Evolutionary conservation across 352 stramenopile genomes (phyloP), one percentile per base, ranked within the genome.

Genomic region (Plasmopara viticola): DNA sequence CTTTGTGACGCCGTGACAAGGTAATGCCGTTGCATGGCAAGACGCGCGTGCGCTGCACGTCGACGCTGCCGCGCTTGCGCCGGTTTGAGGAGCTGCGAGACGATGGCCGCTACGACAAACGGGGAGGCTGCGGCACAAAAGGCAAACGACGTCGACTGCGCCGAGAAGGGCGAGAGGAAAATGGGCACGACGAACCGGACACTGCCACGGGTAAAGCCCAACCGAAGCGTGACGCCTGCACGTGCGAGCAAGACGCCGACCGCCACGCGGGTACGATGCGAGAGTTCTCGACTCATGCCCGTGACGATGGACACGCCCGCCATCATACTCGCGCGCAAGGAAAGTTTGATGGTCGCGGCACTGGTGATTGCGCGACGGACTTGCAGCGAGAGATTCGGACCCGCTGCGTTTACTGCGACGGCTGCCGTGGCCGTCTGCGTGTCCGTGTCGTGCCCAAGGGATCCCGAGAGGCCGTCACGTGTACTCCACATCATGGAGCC

Each of bases 151-250:
- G 78, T 79, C 1, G 72, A 78, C 47, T 88, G 67, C 6, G 60
- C 62, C 5, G 72, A 84, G 57, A 90, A 88, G 6, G 82, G 82
- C 8, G 79, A 83, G 41, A 93, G 51, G 58, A 88, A 88, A 61
- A 93, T 87, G 13, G 82, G 82, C 55, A 90, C 61, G 20, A 90
- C 82, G 38, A 93, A 93, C 28, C 82, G 79, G 13, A 93, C 78
- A 60, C 68, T 87, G 40, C 82, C 82, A 17, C 82, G 78, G 18
- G 79, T 87, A 54, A 90, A 89, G 42, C 79, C 81, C 15, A 87
- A 8, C 30, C 75, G 70, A 38, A 93, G 60, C 25, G 78, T 88
- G 31, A 90, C 71, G 25, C 78, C 77, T 6, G 71, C 42, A 7
- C 66, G 67, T 6, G 71, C 65, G 6, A 93, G 53, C 51, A 89